Evolutionary conservation across 208 protist genomes (phyloP).

Genomic region (Leishmania mexicana): DNA sequence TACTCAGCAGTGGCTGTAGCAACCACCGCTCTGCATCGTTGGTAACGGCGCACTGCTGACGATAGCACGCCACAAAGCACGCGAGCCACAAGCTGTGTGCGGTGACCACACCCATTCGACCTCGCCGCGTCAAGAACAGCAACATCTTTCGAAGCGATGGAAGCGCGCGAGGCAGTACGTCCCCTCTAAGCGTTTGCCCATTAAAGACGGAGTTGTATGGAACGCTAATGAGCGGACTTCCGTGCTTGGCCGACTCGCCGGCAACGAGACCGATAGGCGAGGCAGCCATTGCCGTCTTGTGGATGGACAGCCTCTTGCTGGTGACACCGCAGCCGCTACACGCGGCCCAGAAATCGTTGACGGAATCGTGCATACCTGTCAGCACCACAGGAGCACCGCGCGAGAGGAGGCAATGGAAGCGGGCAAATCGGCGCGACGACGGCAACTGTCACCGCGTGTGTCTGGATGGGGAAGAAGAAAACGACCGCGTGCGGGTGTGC

Average conservation of each 20-base stretch:
- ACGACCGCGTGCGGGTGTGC: background rate
- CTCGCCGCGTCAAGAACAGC: constrained; percentile 53
- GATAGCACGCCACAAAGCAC: constrained; percentile 42
- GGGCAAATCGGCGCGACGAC: background rate
- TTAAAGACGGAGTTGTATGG: constrained; percentile 77
- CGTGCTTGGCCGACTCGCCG: constrained; percentile 47
- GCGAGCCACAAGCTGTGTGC: constrained; percentile 52
- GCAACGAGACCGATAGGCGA: constrained; percentile 42
- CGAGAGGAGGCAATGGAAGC: background rate
- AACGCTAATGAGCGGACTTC: constrained; percentile 60
- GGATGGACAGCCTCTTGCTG: constrained; percentile 59
- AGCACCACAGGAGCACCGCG: background rate
- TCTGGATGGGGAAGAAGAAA: background rate
- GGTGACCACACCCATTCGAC: constrained; percentile 47
- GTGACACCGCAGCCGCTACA: constrained; percentile 58
- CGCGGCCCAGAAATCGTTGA: constrained; percentile 66
- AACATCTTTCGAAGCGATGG: constrained; percentile 51
- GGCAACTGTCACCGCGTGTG: background rate
- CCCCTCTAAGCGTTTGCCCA: constrained; percentile 67
- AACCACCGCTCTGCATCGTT: background rate
- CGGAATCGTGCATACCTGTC: constrained; percentile 12
- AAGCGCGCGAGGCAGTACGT: constrained; percentile 40
- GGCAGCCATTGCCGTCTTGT: constrained; percentile 8
- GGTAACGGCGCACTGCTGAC: constrained; percentile 1
- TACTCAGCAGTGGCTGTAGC: constrained; percentile 14